These are phyloP conservation scores for Tetracentron sinense DNA, from an alignment of 164 flowering plant genomes.

Conservation along the genomic window DNA sequence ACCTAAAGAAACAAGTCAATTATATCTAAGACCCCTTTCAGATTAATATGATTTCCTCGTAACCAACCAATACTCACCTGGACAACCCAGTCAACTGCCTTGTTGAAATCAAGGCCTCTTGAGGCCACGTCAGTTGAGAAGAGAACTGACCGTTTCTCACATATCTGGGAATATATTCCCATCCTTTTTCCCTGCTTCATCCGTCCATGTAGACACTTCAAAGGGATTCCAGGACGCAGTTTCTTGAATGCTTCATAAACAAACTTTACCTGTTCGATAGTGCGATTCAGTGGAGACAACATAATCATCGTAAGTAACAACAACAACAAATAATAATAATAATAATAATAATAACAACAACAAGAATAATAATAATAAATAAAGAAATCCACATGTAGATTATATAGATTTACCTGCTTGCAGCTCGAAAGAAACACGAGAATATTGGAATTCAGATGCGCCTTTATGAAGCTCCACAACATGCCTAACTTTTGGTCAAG, in stretches of 20 bases:
- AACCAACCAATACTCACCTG: conserved; percentile 45
- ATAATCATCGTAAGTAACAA: neutral
- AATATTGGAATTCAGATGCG: conserved; percentile 79
- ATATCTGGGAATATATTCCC: conserved; percentile 65
- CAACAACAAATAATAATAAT: neutral
- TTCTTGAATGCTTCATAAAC: conserved; percentile 87
- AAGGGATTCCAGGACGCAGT: conserved; percentile 86
- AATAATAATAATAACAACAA: neutral
- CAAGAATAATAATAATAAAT: neutral
- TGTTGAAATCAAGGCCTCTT: conserved; percentile 91
- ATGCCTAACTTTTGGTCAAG: conserved; percentile 82
- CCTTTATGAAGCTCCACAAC: conserved; percentile 89
- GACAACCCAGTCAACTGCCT: conserved; percentile 96
- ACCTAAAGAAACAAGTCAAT: conserved; percentile 39
- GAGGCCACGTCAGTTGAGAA: conserved; percentile 89
- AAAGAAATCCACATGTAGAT: too few species aligned
- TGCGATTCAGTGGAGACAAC: conserved; percentile 1
- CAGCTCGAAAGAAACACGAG: conserved; percentile 85
- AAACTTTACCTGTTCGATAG: conserved; percentile 61
- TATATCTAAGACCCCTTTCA: conserved; percentile 2
- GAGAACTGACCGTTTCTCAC: conserved; percentile 66
- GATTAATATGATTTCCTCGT: neutral
- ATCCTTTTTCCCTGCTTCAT: conserved; percentile 74
- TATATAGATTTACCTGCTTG: conserved; percentile 66
- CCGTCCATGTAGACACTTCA: conserved; percentile 87